These are phyloP conservation scores for Alternaria novae-zelandiae DNA, from an alignment of 2,329 filamentous ascomycete genomes.

Conservation along the genomic window DNA sequence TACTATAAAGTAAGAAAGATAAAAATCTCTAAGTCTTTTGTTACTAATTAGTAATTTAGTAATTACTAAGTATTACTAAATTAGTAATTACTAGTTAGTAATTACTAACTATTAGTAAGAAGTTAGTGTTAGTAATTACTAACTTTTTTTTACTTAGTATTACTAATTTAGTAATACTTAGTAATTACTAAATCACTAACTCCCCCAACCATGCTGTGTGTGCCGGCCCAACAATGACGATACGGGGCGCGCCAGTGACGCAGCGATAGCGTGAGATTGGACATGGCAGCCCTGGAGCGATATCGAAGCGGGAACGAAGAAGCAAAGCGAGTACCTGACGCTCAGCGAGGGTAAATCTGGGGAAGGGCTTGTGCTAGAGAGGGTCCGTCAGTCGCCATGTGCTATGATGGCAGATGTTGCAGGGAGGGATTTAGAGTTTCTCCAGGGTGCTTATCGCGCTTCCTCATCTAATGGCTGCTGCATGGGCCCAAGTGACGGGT, in stretches of 20 bases:
- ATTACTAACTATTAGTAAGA: too few species aligned
- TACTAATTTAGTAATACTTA: too few species aligned
- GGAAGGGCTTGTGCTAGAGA: slow-evolving; percentile 26
- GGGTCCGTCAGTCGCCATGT: slow-evolving; percentile 6
- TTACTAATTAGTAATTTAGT: too few species aligned
- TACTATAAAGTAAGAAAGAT: too few species aligned
- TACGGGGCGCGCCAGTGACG: slow-evolving; percentile 1
- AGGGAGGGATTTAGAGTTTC: slow-evolving; percentile 13
- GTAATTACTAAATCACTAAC: too few species aligned
- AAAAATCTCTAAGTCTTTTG: too few species aligned
- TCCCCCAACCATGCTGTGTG: not conserved
- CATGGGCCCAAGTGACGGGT: not conserved
- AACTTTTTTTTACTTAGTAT: too few species aligned
- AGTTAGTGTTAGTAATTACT: too few species aligned
- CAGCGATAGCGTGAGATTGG: slow-evolving; percentile 2
- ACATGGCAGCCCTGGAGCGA: not conserved
- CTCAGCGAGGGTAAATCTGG: slow-evolving; percentile 32
- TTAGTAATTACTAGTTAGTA: too few species aligned
- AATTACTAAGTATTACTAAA: too few species aligned
- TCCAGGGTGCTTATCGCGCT: slow-evolving; percentile 28
- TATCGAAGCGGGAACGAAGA: slow-evolving; percentile 31
- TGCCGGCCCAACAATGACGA: slow-evolving; percentile 5
- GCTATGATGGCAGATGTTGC: slow-evolving; percentile 9
- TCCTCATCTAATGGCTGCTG: slow-evolving; percentile 12
- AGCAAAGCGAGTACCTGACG: slow-evolving; percentile 21